Percentiles rank a stretch among this genome's conserved stretches.
Conservation (phyloP, 1,284 basidiomycete species). For the Cutaneotrichosporon cavernicola region DNA sequence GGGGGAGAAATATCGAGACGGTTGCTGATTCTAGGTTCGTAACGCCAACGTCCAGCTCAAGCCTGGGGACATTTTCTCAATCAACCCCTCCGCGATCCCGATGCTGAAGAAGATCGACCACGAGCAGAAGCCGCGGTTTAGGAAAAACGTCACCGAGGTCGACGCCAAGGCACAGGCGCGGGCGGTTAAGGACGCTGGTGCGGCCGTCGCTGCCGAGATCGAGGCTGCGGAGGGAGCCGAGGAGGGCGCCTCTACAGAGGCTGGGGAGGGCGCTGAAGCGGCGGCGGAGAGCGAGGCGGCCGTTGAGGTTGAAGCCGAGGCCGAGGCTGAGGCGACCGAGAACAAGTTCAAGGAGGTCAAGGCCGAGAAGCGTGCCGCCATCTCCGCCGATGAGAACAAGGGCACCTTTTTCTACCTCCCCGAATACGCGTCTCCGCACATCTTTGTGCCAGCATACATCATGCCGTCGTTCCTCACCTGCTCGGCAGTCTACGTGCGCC, state of each 20-base stretch:
- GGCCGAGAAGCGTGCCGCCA: constrained; percentile 5
- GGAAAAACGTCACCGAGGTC: constrained; percentile 30
- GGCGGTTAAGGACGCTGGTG: constrained; percentile 20
- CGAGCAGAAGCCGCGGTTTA: constrained; percentile 32
- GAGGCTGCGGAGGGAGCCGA: constrained; percentile 17
- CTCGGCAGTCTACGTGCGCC: constrained; percentile 88
- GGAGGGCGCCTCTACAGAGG: constrained; percentile 22
- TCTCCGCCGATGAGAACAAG: constrained; percentile 7
- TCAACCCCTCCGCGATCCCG: constrained; percentile 76
- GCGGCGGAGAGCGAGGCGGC: constrained; percentile 17
- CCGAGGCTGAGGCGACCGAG: constrained; percentile 5
- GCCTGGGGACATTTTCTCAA: constrained; percentile 90
- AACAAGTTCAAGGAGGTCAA: constrained; percentile 8
- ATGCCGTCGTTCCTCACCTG: constrained; percentile 89
- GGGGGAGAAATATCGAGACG: neutral
- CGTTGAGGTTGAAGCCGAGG: constrained; percentile 13
- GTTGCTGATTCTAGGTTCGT: constrained; percentile 60
- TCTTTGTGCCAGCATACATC: constrained; percentile 94
- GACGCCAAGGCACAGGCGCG: constrained; percentile 31
- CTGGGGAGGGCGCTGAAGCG: constrained; percentile 7
- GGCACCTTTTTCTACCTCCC: constrained; percentile 72
- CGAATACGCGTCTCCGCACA: constrained; percentile 79
- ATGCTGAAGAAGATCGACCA: constrained; percentile 58
- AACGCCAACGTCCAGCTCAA: constrained; percentile 87
- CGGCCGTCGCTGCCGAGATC: constrained; percentile 11